These are phyloP conservation scores for Artomyces pyxidatus DNA, from an alignment of 768 basidiomycete genomes.

Conservation along the genomic window DNA sequence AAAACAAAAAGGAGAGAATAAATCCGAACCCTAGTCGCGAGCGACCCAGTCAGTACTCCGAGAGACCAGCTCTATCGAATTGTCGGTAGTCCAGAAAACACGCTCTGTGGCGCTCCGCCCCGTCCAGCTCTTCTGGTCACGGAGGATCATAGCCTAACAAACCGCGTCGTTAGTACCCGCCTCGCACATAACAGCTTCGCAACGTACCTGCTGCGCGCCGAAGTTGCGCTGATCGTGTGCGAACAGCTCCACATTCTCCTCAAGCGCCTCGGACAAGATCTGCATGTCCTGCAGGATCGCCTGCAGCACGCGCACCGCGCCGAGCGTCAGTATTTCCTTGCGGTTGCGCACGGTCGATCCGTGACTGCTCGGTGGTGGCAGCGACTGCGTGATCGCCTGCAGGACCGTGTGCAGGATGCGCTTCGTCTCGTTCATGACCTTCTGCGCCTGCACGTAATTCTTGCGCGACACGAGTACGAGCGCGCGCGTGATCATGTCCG, in stretches of 20 bases:
- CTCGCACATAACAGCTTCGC: neutral
- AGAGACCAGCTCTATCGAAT: slow-evolving; percentile 79
- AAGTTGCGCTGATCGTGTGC: slow-evolving; percentile 92
- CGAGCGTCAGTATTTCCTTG: slow-evolving; percentile 66
- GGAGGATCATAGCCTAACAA: slow-evolving; percentile 83
- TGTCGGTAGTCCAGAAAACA: slow-evolving; percentile 89
- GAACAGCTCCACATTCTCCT: slow-evolving; percentile 87
- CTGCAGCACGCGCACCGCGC: slow-evolving; percentile 74
- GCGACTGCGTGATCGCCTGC: slow-evolving; percentile 69
- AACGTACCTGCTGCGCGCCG: slow-evolving; percentile 87
- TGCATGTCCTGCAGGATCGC: slow-evolving; percentile 86
- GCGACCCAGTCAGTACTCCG: slow-evolving; percentile 84
- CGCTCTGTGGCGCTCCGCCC: slow-evolving; percentile 85
- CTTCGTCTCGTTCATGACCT: slow-evolving; percentile 86
- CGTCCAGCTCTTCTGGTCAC: slow-evolving; percentile 96
- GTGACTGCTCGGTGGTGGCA: slow-evolving; percentile 45
- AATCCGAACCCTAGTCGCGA: slow-evolving; percentile 39
- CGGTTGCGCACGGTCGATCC: slow-evolving; percentile 56
- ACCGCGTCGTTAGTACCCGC: slow-evolving; percentile 1
- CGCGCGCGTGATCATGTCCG: slow-evolving; percentile 95
- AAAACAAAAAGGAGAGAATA: neutral
- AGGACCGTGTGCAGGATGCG: slow-evolving; percentile 88
- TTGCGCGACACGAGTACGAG: slow-evolving; percentile 87
- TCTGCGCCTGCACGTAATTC: slow-evolving; percentile 85
- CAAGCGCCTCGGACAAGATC: slow-evolving; percentile 75